Evolutionary conservation across 1,284 basidiomycete genomes (phyloP), one percentile per base, ranked within the genome.

Genomic region (Schizophyllum commune): DNA sequence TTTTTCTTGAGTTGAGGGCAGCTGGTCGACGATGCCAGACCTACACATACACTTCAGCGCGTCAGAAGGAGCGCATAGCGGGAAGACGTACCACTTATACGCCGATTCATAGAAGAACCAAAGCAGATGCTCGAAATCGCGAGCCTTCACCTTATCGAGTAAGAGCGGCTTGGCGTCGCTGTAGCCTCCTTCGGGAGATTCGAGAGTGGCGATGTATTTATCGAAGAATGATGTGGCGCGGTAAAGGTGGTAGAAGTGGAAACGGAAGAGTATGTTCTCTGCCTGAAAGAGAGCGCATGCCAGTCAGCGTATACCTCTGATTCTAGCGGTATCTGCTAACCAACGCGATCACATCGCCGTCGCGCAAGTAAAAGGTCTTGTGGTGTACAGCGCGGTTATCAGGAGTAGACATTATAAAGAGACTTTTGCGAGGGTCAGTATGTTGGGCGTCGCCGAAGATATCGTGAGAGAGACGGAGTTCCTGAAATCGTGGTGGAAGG

Each of bases 91-190:
- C 39, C 39, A 47, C 9, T 13, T 47, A 47, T 47, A 47, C 39
- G 39, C 39, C 39, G 39, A 47, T 11, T 47, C 39, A 55, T 89
- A 89, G 70, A 88, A 88, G 0, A 89, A 81, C 86, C 86, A 88
- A 0, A 88, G 66, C 19, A 89, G 81, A 2, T 76, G 74, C 0
- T 77, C 77, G 61, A 89, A 87, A 5, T 86, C 82, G 0, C 73
- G 69, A 0, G 76, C 69, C 0, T 70, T 71, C 9, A 82, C 74
- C 52, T 81, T 75, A 5, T 82, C 77, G n/a, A 89, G 73, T 2
- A 79, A 72, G 57, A 84, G 79, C 0, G 86, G 81, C 21, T 71
- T 77, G 4, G 73, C 71, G 57, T 85, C 83, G 39, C 17, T 17
- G 17, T 13, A 47, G 17, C 13, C 39, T 47, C 27, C 27, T 47